These are phyloP conservation scores for Sonneratia caseolaris DNA, from an alignment of 345 rosid species.

Conservation along the genomic window DNA sequence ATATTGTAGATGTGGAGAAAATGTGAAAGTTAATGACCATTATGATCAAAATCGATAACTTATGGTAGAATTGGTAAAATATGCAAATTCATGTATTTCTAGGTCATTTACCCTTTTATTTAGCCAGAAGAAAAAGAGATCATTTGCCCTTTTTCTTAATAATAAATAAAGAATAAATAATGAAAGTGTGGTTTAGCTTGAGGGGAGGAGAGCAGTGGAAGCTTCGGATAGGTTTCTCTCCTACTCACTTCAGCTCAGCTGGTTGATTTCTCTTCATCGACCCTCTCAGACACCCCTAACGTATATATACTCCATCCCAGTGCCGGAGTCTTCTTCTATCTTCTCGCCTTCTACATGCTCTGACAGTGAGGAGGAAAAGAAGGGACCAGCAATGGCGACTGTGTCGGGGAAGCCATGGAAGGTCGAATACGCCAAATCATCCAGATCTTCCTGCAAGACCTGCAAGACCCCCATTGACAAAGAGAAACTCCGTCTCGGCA, in stretches of 20 bases:
- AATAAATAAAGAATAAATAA: too few species aligned
- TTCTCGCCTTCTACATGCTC: background rate
- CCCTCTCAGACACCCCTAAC: background rate
- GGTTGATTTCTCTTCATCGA: background rate
- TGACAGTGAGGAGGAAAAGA: background rate
- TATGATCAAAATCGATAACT: too few species aligned
- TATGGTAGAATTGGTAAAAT: too few species aligned
- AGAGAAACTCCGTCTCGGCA: slow-evolving; percentile 71
- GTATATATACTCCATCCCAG: background rate
- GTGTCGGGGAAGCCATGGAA: slow-evolving; percentile 70
- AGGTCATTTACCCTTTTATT: too few species aligned
- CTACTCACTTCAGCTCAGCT: background rate
- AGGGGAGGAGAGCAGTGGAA: background rate
- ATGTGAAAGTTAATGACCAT: too few species aligned
- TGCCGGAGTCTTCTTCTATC: background rate
- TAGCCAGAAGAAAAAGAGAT: too few species aligned
- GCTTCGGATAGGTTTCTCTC: background rate
- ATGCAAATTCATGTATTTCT: too few species aligned
- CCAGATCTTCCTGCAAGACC: slow-evolving; percentile 73
- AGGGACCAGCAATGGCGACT: slow-evolving; percentile 10
- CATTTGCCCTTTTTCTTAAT: too few species aligned
- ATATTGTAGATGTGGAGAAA: too few species aligned
- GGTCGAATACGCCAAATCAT: slow-evolving; percentile 95
- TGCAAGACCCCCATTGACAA: slow-evolving; percentile 62
- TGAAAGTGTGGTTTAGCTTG: too few species aligned